Conservation (phyloP, 2,329 filamentous ascomycete species). For the Cercospora citrullina region DNA sequence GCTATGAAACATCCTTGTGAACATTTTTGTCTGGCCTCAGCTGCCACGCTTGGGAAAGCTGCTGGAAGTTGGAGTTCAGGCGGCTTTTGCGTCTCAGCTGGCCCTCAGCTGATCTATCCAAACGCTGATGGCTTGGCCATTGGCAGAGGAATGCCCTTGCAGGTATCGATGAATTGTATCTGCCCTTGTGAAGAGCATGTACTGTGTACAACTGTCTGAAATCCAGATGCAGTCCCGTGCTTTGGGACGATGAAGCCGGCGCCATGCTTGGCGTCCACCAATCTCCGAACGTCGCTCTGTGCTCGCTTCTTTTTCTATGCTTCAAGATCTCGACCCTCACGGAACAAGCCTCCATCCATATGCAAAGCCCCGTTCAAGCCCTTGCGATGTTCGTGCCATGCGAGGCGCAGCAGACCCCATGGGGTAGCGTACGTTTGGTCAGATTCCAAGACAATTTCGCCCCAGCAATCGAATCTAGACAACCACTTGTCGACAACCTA, state of each 20-base stretch:
- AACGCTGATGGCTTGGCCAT: background rate
- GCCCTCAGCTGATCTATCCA: background rate
- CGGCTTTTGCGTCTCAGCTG: too few relatives aligned
- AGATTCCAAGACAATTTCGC: background rate
- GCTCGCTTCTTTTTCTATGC: background rate
- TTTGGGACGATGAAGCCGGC: background rate
- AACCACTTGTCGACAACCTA: background rate
- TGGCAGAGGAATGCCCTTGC: background rate
- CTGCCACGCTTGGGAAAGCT: too few relatives aligned
- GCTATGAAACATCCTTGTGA: too few relatives aligned
- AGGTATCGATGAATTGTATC: background rate
- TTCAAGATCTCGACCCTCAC: background rate
- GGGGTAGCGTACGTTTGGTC: background rate
- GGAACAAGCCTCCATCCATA: background rate
- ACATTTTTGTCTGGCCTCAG: too few relatives aligned
- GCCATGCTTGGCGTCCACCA: background rate
- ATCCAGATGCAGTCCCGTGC: background rate
- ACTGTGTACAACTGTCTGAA: background rate
- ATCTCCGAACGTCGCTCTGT: background rate
- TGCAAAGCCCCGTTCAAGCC: background rate
- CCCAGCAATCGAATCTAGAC: background rate
- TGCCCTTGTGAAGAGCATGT: background rate
- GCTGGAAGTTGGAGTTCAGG: too few relatives aligned
- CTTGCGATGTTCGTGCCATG: background rate
- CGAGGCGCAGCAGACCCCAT: background rate